Base-by-base conservation (phyloP, 257 asterid genomes). In the Fraxinus cuspidata region DNA sequence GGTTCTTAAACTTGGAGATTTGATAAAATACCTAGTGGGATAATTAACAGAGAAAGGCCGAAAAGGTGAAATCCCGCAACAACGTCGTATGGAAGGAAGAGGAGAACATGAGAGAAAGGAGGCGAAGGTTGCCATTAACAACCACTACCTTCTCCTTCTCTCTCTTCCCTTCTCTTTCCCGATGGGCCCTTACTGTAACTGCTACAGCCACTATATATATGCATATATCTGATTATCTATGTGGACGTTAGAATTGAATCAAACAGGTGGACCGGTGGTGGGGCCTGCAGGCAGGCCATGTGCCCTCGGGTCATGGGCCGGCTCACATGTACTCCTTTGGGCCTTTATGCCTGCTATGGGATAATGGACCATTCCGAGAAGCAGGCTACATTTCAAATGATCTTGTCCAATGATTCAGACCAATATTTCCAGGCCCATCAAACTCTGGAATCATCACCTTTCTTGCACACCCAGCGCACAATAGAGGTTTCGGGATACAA, bases 71-170 rank as follows among this genome's bases (percentile, higher is more conserved):
- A 72, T 15, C 6, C 9, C 16, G 34, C 69, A 25, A 70, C 70
- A 81, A 67, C 79, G 69, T 58, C 76, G 78, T 21, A 73, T 44
- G 1, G 78, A 58, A 74, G 65, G 80, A 56, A 70, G 80, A 81
- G 84, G 63, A 84, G 89, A 82, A 79, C 65, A 27, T 63, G 86
- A 81, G 83, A 87, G 80, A 77, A 76, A 85, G 78, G 88, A 86
- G 90, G 90, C 81, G 86, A 86, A 85, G 89, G 91, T 66, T 82
- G 96, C 97, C 98, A 94, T 94, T 34, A 74, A 85, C 90, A 86
- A 88, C 89, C 85, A 31, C 82, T 83, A 74, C 83, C 77, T 83
- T 71, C 77, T 11, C 73, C 63, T 40, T 40, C 16, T 74, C 87
- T 83, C 74, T 66, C 74, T 66, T 83, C 74, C 60, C 74, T 66